These are phyloP conservation scores for Yamadazyma diddensiae DNA, from an alignment of 1,139 yeast species.

Conservation along the genomic window DNA sequence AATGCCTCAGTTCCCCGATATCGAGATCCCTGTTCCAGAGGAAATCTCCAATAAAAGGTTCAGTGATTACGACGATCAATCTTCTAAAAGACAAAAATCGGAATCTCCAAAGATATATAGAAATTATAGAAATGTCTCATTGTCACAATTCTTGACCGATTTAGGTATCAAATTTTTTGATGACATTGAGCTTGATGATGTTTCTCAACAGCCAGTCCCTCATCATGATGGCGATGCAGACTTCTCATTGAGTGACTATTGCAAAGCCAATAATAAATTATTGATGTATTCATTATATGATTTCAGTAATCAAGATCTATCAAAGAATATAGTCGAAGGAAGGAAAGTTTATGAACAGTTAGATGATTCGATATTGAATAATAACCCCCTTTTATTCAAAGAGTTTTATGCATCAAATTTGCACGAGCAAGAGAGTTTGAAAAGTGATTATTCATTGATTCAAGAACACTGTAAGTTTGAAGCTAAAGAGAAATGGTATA, in stretches of 20 bases:
- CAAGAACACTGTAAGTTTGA: constrained; percentile 50
- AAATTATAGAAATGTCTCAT: constrained; percentile 30
- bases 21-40: constrained; percentile 15
- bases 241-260: constrained; percentile 25
- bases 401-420: constrained; percentile 42
- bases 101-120: constrained; percentile 23
- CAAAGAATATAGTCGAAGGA: constrained; percentile 50
- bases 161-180: constrained; percentile 52
- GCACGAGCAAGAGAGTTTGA: constrained; percentile 36
- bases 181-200: constrained; percentile 43
- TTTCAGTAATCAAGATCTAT: constrained; percentile 52
- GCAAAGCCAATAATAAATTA: constrained; percentile 27
- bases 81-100: constrained; percentile 6
- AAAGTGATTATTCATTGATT: constrained; percentile 40
- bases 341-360: constrained; percentile 41
- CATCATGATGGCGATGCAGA: constrained; percentile 11
- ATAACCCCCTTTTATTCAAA: constrained; percentile 48
- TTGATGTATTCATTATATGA: constrained; percentile 47
- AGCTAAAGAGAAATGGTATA: constrained; percentile 55
- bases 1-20: constrained; percentile 15
- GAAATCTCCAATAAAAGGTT: constrained; percentile 12
- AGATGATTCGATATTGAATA: constrained; percentile 39
- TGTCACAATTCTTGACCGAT: constrained; percentile 43
- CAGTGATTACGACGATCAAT: constrained; percentile 10
- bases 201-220: constrained; percentile 14